These are phyloP conservation scores for Rhodotorula sp. DNA, from an alignment of 1,284 basidiomycete genomes.

Conservation along the genomic window DNA sequence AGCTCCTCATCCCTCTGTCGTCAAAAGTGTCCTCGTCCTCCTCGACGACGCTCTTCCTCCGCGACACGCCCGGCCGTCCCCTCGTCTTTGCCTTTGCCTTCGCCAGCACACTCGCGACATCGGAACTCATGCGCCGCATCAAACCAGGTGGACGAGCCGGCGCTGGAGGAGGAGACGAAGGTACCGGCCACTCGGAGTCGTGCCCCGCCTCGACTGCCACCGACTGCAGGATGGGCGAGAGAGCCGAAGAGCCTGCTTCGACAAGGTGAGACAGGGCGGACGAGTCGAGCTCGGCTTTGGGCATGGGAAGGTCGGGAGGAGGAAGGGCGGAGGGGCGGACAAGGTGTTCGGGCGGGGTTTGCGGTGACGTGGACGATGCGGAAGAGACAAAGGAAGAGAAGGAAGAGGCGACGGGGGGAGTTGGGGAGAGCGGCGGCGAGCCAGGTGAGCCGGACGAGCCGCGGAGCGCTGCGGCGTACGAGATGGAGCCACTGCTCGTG, in stretches of 20 bases:
- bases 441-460: neutral
- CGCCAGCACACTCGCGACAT: constrained; percentile 10
- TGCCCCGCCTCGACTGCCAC: neutral
- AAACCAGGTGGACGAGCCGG: neutral
- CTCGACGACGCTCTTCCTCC: neutral
- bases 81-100: neutral
- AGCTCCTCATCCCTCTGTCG: constrained; percentile 23
- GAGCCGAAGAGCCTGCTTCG: neutral
- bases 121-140: constrained; percentile 8
- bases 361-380: neutral
- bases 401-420: neutral
- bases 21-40: neutral
- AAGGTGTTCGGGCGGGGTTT: neutral
- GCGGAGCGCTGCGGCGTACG: constrained; percentile 20
- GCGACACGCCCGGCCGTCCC: neutral
- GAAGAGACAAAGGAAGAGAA: neutral
- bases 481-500: constrained; percentile 8
- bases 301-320: constrained; percentile 15
- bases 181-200: constrained; percentile 11
- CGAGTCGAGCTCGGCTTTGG: constrained; percentile 18
- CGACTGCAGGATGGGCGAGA: constrained; percentile 5
- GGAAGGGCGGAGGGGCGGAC: neutral
- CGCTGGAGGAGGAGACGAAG: neutral
- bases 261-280: neutral
- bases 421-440: neutral